A percentile compares a stretch with the other conserved stretches of the same genome.
Conservation (phyloP, 805 yeast species). For the Ogataea saltuana region DNA sequence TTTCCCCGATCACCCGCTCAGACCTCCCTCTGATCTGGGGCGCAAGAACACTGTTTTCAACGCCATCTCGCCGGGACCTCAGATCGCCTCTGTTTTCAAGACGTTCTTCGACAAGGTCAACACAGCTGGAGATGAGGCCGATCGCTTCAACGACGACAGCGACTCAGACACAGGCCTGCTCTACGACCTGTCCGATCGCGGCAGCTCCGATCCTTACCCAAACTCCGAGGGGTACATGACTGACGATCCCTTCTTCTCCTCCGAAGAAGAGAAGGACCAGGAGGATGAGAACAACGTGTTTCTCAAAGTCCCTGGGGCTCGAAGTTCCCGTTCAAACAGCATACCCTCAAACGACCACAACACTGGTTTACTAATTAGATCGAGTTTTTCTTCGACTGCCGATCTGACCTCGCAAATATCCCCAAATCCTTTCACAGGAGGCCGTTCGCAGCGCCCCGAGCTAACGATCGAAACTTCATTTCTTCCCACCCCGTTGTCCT, state of each 20-base stretch:
- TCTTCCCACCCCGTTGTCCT: background rate
- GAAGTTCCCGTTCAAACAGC: background rate
- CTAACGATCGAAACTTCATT: slow-evolving; percentile 1
- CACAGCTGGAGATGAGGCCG: slow-evolving; percentile 23
- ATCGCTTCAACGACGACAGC: slow-evolving; percentile 10
- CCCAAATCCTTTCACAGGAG: too few relatives aligned
- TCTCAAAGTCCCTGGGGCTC: background rate
- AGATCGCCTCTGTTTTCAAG: slow-evolving; percentile 24
- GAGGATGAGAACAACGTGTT: background rate
- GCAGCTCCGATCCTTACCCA: background rate
- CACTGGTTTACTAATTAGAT: too few relatives aligned
- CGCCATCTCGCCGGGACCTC: slow-evolving; percentile 22
- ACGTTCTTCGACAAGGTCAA: slow-evolving; percentile 28
- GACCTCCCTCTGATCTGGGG: slow-evolving; percentile 1
- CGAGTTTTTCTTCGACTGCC: too few relatives aligned
- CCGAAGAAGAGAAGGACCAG: slow-evolving; percentile 4
- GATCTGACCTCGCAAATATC: too few relatives aligned
- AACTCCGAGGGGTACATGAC: slow-evolving; percentile 1
- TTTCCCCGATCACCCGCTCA: too few relatives aligned
- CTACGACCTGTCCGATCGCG: slow-evolving; percentile 2
- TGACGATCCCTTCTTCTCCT: slow-evolving; percentile 7
- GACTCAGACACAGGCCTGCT: slow-evolving; percentile 7
- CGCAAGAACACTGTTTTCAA: slow-evolving; percentile 2
- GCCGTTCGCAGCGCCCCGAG: background rate
- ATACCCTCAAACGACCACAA: too few relatives aligned